phyloP scores from a whole-genome alignment of 2,329 filamentous ascomycete species.

The Fusarium agapanthi region DNA sequence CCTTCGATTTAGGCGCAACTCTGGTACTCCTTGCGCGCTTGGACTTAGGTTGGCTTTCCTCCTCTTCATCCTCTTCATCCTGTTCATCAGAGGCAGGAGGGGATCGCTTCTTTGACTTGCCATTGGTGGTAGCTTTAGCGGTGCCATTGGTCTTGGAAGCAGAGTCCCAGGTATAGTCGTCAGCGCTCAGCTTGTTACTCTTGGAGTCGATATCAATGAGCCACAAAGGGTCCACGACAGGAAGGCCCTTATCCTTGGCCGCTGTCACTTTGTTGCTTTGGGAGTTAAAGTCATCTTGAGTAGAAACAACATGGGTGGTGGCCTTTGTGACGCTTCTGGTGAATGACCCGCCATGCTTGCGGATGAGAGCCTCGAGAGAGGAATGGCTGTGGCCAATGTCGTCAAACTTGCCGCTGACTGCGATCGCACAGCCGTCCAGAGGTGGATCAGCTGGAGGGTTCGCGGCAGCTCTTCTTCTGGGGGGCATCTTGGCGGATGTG shows the following conservation, averaged over 20 bases:
- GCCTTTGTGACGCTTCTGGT: constrained; percentile 57
- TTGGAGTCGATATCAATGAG: constrained; percentile 61
- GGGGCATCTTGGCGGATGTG: constrained; percentile 27
- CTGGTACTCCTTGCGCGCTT: constrained; percentile 39
- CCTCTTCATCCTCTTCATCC: constrained; percentile 44
- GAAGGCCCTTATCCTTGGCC: constrained; percentile 56
- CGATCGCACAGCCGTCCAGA: constrained; percentile 60
- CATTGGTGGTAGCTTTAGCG: constrained; percentile 29
- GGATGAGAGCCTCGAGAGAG: constrained; percentile 56
- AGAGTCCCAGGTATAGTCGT: constrained; percentile 43
- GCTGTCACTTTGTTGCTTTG: constrained; percentile 61
- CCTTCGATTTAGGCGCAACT: constrained; percentile 1
- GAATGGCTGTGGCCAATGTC: constrained; percentile 61
- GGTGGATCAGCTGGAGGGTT: constrained; percentile 43
- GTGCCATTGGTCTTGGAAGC: constrained; percentile 38
- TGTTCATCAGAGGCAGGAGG: constrained; percentile 37
- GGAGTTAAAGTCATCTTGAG: constrained; percentile 60
- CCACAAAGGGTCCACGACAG: constrained; percentile 70
- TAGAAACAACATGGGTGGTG: constrained; percentile 67
- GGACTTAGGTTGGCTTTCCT: constrained; percentile 40
- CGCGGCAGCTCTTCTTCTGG: constrained; percentile 33
- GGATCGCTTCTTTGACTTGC: constrained; percentile 41
- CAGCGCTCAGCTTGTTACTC: constrained; percentile 35
- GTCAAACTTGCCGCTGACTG: constrained; percentile 68
- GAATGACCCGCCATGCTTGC: constrained; percentile 58